Evolutionary conservation across 208 protist species (phyloP), one percentile per base, ranked within the genome.

Genomic region (Balamuthia mandrillaris): DNA sequence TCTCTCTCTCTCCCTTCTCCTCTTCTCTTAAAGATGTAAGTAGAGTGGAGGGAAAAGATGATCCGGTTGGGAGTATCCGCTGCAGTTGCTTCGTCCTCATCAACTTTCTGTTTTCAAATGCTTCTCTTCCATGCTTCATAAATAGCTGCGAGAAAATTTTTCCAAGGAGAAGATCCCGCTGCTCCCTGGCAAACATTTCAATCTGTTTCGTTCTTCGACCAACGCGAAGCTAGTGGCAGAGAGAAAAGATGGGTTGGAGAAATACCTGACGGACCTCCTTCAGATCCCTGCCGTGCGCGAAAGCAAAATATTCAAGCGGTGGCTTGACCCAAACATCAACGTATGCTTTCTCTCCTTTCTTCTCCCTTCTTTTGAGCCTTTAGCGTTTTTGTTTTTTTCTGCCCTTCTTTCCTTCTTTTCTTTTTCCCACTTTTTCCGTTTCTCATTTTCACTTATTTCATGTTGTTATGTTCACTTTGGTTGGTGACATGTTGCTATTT

Each of bases 181-280:
- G 16, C 74, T 81, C 33, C 74, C 74, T 33, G 74, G 74, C 51
- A 81, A 81, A 33, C 74, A 81, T 33, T 41, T 63, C 74, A 81
- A 81, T 41, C 61, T 81, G 35, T 81, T 81, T 41, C 74, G 74
- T 35, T 81, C 74, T 1, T 81, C 74, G 33, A 63, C 52, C 27
- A 81, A 18, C 37, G 37, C 74, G n/a, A 81, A 81, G 37, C 49
- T 81, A 44, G 61, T 81, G 27, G 56, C 74, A 4, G 74, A 81
- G 31, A 31, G 74, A 31, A 81, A 81, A 41, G 49, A 37, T 24
- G 49, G 56, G 74, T 51, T 81, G 47, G 74, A 81, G 31, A 81
- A 81, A 33, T 81, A 81, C 31, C 74, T 81, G 21, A 29, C n/a
- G 31, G 74, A 81, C 3, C 12, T 81, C 49, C 74, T 81, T 51